A percentile compares a stretch with the other conserved stretches of the same genome.
Evolutionary conservation across 1,284 basidiomycete genomes (phyloP).

Genomic region (Pseudozyma flocculosa): DNA sequence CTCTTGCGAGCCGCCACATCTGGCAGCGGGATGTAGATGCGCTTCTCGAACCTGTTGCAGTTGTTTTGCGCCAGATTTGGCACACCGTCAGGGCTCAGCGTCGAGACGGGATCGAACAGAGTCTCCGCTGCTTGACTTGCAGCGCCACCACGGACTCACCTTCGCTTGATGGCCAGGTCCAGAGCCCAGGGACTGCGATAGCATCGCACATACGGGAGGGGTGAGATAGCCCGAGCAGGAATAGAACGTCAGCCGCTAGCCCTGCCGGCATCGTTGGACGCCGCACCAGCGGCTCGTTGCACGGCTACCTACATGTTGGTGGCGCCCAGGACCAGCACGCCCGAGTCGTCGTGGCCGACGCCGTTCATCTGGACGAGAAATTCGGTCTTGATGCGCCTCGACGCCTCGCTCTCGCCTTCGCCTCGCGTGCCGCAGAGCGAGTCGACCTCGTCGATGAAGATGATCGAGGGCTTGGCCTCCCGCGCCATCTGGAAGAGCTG

Average conservation of each 20-base stretch:
- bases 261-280: too few relatives aligned
- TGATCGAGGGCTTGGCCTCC: conserved; percentile 94
- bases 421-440: conserved; percentile 91
- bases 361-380: conserved; percentile 97
- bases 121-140: too few relatives aligned
- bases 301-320: conserved; percentile 99
- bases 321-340: conserved; percentile 95
- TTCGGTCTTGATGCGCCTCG: conserved; percentile 95
- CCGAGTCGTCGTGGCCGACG: conserved; percentile 89
- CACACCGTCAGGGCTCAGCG: too few relatives aligned
- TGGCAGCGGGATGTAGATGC: conserved; percentile 96
- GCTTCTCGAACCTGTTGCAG: conserved; percentile 95
- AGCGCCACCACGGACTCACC: too few relatives aligned
- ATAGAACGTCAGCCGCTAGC: too few relatives aligned
- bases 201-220: too few relatives aligned
- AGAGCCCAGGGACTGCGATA: conserved; percentile 65
- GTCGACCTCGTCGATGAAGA: conserved; percentile 98
- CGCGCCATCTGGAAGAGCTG: conserved; percentile 95
- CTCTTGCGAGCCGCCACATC: conserved; percentile 86
- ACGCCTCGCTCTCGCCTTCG: conserved; percentile 94
- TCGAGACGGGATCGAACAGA: too few relatives aligned
- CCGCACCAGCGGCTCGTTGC: too few relatives aligned
- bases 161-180: conserved; percentile 93
- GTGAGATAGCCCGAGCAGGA: too few relatives aligned
- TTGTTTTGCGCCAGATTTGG: too few relatives aligned